These are phyloP conservation scores for Mycena crocata DNA, from an alignment of 768 basidiomycete species.

Conservation along the genomic window DNA sequence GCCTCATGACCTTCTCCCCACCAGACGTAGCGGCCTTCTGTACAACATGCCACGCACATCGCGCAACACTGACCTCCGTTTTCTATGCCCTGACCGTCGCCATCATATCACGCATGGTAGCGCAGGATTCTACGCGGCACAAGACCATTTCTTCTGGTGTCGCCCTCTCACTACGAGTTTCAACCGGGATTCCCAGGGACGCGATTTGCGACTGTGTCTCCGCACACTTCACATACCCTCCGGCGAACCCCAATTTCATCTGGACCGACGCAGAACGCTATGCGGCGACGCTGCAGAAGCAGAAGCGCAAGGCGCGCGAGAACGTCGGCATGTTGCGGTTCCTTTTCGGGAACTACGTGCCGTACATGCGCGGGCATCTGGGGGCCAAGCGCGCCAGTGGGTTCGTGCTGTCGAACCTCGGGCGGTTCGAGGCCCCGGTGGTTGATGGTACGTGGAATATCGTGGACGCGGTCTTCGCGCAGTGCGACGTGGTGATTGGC, in stretches of 20 bases:
- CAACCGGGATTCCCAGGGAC: slow-evolving; percentile 39
- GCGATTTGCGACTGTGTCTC: slow-evolving; percentile 51
- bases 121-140: slow-evolving; percentile 4
- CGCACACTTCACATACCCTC: slow-evolving; percentile 32
- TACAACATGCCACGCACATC: slow-evolving; percentile 40
- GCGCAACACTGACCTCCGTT: slow-evolving; percentile 48
- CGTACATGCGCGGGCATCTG: slow-evolving; percentile 42
- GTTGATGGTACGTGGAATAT: slow-evolving; percentile 35
- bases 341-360: slow-evolving; percentile 45
- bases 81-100: slow-evolving; percentile 42
- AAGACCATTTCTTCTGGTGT: slow-evolving; percentile 38
- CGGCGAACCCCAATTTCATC: slow-evolving; percentile 40
- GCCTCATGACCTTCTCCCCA: slow-evolving; percentile 40
- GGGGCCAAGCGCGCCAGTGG: slow-evolving; percentile 46
- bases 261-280: slow-evolving; percentile 48
- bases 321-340: slow-evolving; percentile 47
- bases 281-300: slow-evolving; percentile 39
- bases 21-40: slow-evolving; percentile 37
- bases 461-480: slow-evolving; percentile 41
- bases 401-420: slow-evolving; percentile 53
- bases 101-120: slow-evolving; percentile 42
- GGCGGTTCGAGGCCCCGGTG: slow-evolving; percentile 35
- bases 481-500: slow-evolving; percentile 43
- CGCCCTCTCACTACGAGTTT: slow-evolving; percentile 48
- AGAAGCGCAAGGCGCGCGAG: slow-evolving; percentile 33